phyloP scores from a whole-genome alignment of 768 basidiomycete genomes.

The Mrakia gelida region DNA sequence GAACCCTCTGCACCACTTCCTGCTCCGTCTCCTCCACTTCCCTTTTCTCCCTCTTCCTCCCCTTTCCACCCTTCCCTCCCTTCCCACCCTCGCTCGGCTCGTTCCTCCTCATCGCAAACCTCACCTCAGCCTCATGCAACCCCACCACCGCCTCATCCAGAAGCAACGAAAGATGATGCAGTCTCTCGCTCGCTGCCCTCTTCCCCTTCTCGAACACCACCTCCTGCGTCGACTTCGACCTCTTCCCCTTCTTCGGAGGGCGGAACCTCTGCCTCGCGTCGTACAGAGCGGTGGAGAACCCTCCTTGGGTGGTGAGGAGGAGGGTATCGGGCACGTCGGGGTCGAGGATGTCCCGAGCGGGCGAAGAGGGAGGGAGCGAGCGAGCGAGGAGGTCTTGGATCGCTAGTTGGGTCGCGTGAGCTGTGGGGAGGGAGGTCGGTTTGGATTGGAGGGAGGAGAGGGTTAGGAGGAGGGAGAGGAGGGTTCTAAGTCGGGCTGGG shows the following conservation, averaged over 20 bases:
- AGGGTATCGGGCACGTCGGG: background rate
- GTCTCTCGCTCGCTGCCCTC: background rate
- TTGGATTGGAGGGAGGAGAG: constrained; percentile 19
- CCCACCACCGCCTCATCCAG: background rate
- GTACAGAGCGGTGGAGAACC: background rate
- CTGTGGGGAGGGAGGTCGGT: constrained; percentile 1
- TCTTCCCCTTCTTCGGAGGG: background rate
- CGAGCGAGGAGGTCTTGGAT: constrained; percentile 3
- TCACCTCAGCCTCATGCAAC: background rate
- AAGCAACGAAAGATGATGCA: background rate
- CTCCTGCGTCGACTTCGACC: background rate
- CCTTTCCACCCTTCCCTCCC: too few relatives aligned
- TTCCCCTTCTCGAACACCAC: background rate
- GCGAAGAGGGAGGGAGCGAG: background rate
- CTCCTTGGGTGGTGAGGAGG: background rate
- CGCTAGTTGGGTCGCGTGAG: constrained; percentile 3
- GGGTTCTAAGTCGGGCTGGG: constrained; percentile 4
- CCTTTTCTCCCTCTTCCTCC: background rate
- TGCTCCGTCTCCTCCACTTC: background rate
- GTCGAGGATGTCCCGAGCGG: background rate
- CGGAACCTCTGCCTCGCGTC: background rate
- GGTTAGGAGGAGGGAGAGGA: constrained; percentile 14
- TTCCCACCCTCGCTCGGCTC: background rate
- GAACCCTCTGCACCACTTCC: background rate
- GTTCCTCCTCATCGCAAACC: background rate